phyloP scores from a whole-genome alignment of 2,329 filamentous ascomycete species.

The Phialophora tarda region DNA sequence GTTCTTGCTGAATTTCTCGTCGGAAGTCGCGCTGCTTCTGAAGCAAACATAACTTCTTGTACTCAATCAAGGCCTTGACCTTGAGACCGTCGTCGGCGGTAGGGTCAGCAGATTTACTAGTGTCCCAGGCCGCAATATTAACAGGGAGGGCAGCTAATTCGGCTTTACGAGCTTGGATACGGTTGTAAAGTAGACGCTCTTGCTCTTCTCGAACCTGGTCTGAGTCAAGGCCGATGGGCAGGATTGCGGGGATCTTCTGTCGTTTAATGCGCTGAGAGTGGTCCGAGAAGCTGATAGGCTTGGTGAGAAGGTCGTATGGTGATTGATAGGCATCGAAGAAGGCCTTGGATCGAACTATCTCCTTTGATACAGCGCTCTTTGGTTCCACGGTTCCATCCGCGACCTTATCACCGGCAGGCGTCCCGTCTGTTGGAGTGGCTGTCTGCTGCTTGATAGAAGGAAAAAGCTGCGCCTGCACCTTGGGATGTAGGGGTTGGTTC shows the following conservation, averaged over 20 bases:
- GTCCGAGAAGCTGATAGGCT: slow-evolving; percentile 75
- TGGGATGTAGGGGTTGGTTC: slow-evolving; percentile 78
- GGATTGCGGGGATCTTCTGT: slow-evolving; percentile 81
- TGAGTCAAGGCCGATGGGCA: slow-evolving; percentile 86
- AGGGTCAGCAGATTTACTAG: slow-evolving; percentile 69
- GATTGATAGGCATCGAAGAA: slow-evolving; percentile 76
- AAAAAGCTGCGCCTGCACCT: slow-evolving; percentile 83
- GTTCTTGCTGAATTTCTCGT: slow-evolving; percentile 84
- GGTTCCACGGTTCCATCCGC: slow-evolving; percentile 43
- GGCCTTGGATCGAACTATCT: slow-evolving; percentile 43
- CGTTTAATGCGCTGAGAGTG: slow-evolving; percentile 78
- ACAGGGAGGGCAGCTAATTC: slow-evolving; percentile 84
- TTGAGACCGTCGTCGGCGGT: slow-evolving; percentile 82
- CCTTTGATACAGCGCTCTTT: slow-evolving; percentile 37
- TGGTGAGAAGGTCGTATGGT: slow-evolving; percentile 66
- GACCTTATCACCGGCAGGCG: slow-evolving; percentile 46
- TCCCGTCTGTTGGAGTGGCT: slow-evolving; percentile 41
- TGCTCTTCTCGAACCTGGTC: slow-evolving; percentile 85
- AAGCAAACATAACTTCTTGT: slow-evolving; percentile 87
- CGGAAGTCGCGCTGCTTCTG: slow-evolving; percentile 86
- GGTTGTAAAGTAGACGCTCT: slow-evolving; percentile 86
- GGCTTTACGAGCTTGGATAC: slow-evolving; percentile 80
- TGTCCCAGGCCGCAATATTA: slow-evolving; percentile 87
- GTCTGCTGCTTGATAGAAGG: slow-evolving; percentile 55
- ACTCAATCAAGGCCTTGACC: slow-evolving; percentile 89